Evolutionary conservation across 1,284 basidiomycete species (phyloP).

Genomic region (Amylostereum areolatum): DNA sequence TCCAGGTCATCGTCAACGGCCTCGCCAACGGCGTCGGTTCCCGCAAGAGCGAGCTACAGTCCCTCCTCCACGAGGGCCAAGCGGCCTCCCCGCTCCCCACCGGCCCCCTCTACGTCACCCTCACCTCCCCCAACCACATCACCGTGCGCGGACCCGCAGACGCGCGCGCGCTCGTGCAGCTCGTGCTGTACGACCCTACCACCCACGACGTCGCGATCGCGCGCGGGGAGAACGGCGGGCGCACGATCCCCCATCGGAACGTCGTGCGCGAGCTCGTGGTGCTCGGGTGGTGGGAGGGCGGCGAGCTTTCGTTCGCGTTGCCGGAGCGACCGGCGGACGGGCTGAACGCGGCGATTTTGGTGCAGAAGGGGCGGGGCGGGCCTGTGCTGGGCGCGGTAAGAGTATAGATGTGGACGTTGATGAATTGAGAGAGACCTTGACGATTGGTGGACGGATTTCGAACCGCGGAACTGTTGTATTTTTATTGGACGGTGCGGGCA

Average conservation of each 20-base stretch:
- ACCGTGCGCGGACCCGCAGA: not conserved
- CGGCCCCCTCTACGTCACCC: not conserved
- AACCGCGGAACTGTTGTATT: too few relatives aligned
- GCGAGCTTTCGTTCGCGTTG: not conserved
- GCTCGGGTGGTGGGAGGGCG: slow-evolving; percentile 1
- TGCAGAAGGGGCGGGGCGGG: not conserved
- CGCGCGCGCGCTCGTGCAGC: not conserved
- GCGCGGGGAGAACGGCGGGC: not conserved
- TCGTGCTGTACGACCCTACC: not conserved
- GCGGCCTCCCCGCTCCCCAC: not conserved
- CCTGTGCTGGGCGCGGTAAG: not conserved
- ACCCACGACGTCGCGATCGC: not conserved
- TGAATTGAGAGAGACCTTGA: too few relatives aligned
- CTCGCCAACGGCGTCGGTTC: not conserved
- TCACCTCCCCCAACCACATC: not conserved
- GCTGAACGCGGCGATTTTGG: not conserved
- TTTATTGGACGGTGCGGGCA: too few relatives aligned
- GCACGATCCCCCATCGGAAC: not conserved
- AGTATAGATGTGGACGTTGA: not conserved
- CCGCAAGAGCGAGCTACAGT: not conserved
- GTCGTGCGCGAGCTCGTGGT: not conserved
- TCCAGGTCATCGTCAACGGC: not conserved
- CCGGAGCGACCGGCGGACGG: not conserved
- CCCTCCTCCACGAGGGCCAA: not conserved
- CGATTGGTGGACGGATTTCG: too few relatives aligned